A percentile compares a stretch with the other conserved stretches of the same genome.
phyloP scores from a whole-genome alignment of 768 basidiomycete genomes.

The Tulasnella sp. region DNA sequence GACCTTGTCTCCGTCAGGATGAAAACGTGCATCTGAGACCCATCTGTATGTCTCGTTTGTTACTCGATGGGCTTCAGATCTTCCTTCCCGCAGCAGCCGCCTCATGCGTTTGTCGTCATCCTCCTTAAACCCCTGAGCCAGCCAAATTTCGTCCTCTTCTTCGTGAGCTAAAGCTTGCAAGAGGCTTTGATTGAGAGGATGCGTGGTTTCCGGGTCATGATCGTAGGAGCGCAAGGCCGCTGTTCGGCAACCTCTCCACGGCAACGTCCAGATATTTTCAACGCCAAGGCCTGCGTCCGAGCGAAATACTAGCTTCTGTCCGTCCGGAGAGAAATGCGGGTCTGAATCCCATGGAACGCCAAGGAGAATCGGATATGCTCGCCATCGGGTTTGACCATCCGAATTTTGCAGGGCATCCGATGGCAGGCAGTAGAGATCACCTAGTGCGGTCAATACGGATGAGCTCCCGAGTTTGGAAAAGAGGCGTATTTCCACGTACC shows the following conservation, averaged over 20 bases:
- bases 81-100: slow-evolving; percentile 56
- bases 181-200: slow-evolving; percentile 32
- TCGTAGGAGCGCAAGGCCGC: slow-evolving; percentile 37
- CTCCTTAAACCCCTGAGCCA: slow-evolving; percentile 48
- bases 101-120: slow-evolving; percentile 45
- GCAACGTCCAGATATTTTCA: slow-evolving; percentile 69
- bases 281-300: slow-evolving; percentile 70
- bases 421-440: slow-evolving; percentile 69
- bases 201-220: not conserved
- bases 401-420: slow-evolving; percentile 35
- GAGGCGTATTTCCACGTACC: slow-evolving; percentile 5
- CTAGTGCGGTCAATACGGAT: not conserved
- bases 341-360: slow-evolving; percentile 69
- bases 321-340: slow-evolving; percentile 66
- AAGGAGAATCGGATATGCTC: slow-evolving; percentile 55
- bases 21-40: slow-evolving; percentile 66
- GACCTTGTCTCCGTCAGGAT: slow-evolving; percentile 53
- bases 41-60: slow-evolving; percentile 74
- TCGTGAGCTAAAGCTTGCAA: slow-evolving; percentile 39
- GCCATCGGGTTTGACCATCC: slow-evolving; percentile 33
- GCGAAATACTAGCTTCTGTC: slow-evolving; percentile 59
- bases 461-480: not conserved
- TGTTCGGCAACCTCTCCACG: slow-evolving; percentile 61
- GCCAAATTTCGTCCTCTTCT: slow-evolving; percentile 46
- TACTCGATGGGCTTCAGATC: slow-evolving; percentile 46